Evolutionary conservation across 2,329 filamentous ascomycete genomes (phyloP).

Genomic region (Botrytis cinerea): DNA sequence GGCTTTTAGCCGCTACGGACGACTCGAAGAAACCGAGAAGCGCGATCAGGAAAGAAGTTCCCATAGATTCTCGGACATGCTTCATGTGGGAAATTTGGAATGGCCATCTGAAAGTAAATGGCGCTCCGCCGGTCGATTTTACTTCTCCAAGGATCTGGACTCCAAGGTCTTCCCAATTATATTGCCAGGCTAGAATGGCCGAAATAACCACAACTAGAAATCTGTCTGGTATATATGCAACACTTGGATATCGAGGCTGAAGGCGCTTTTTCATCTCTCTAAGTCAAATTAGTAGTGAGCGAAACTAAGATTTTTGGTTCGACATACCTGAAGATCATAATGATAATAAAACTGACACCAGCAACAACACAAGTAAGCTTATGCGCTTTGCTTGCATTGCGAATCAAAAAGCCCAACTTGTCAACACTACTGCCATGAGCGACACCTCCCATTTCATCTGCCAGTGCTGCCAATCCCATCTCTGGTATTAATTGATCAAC

Average conservation of each 20-base stretch:
- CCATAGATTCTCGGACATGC: conserved; percentile 82
- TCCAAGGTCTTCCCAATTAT: conserved; percentile 77
- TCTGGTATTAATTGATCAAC: conserved; percentile 94
- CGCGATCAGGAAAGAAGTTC: conserved; percentile 89
- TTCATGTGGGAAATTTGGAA: conserved; percentile 75
- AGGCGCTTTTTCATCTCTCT: conserved; percentile 81
- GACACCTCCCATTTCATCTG: conserved; percentile 62
- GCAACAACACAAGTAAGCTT: conserved; percentile 75
- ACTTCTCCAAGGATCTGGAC: conserved; percentile 83
- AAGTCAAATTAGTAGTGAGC: conserved; percentile 26
- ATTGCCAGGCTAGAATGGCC: conserved; percentile 73
- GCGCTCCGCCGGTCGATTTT: conserved; percentile 68
- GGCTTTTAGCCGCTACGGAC: conserved; percentile 89
- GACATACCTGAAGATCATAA: conserved; percentile 82
- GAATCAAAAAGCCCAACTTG: conserved; percentile 78
- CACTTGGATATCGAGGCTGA: conserved; percentile 73
- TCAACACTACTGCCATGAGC: conserved; percentile 83
- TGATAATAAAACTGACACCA: conserved; percentile 77
- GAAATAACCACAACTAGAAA: conserved; percentile 87
- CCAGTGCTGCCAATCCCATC: conserved; percentile 70
- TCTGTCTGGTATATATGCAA: conserved; percentile 90
- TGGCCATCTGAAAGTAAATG: conserved; percentile 83
- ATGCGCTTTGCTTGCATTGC: conserved; percentile 67
- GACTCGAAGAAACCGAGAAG: conserved; percentile 98
- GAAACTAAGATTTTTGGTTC: background rate